Base-by-base conservation (phyloP, 768 basidiomycete species). In the Cystobasidium tubakii region DNA sequence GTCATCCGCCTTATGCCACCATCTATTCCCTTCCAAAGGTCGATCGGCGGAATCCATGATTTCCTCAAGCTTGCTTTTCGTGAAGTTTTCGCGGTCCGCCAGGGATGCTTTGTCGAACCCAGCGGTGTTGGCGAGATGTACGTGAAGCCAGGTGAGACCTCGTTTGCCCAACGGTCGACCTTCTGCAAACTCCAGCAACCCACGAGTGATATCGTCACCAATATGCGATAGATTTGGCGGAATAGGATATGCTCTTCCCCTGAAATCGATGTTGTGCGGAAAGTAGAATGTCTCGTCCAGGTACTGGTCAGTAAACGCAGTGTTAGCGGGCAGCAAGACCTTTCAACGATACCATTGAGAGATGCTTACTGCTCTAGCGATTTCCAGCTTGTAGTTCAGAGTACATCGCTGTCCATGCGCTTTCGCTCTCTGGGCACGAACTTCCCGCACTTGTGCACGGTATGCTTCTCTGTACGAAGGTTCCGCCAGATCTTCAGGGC, bases 261-360 rank as follows among this genome's bases (percentile, higher is more conserved):
- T 88, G 85, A 98, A 99, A 82, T 99, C 96, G 78, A 97, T 84
- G 81, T 96, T 97, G 81, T 98, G 95, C 0, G 95, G 94, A 63
- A 94, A 84, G 82, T 92, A 98, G 80, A 98, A 88, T 0, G 83
- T 87, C 77, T 96, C 95, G 69, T 87, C 87, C 64, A 94, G 83
- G 85, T 94, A 96, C 88, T 91, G 73, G 1, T 31, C 27, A 6
- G n/a, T 1, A 73, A 46, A 12, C 9, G 57, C 73, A 27, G 75
- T 60, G 62, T 62, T 13, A 66, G 66, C 31, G 39, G 39, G 15
- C 6, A 39, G 39, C 39, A 39, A 6, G 7, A 39, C 39, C 39
- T 15, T 29, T 10, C 43, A 44, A 62, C 15, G 15, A 25, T 13
- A 67, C 75, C 65, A 17, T 15, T 43, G 10, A 6, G 21, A 10